Percentiles rank a stretch among this genome's conserved stretches.
Conservation (phyloP, 2,329 filamentous ascomycete genomes). For the Thelonectria rubi region DNA sequence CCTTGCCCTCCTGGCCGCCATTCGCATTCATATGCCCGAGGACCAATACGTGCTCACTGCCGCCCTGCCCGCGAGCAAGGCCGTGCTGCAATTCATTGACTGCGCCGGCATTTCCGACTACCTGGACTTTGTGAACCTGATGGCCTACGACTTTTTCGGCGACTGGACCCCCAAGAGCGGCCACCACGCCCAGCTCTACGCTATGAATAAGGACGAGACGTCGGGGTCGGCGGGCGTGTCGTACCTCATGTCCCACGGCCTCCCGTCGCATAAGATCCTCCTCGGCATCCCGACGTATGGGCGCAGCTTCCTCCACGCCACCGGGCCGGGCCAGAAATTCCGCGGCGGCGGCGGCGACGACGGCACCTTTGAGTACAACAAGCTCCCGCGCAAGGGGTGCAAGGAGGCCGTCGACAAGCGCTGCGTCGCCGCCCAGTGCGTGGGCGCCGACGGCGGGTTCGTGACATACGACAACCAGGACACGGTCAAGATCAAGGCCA, state of each 20-base stretch:
- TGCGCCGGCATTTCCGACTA: slow-evolving; percentile 68
- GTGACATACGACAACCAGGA: slow-evolving; percentile 82
- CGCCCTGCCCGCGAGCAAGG: slow-evolving; percentile 73
- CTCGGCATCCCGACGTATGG: slow-evolving; percentile 81
- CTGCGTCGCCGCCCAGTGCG: slow-evolving; percentile 75
- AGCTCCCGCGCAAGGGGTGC: slow-evolving; percentile 69
- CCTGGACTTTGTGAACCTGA: slow-evolving; percentile 80
- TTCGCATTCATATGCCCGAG: slow-evolving; percentile 73
- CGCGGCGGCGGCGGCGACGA: slow-evolving; percentile 66
- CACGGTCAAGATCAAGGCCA: slow-evolving; percentile 78
- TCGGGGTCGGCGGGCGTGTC: slow-evolving; percentile 74
- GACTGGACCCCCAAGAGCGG: slow-evolving; percentile 73
- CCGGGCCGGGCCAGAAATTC: slow-evolving; percentile 70
- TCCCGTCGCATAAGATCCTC: slow-evolving; percentile 76
- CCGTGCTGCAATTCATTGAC: slow-evolving; percentile 75
- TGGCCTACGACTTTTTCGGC: slow-evolving; percentile 82
- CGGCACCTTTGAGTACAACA: slow-evolving; percentile 77
- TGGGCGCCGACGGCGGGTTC: slow-evolving; percentile 78
- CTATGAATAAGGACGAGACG: slow-evolving; percentile 66
- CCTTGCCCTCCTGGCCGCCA: slow-evolving; percentile 70
- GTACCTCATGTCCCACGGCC: slow-evolving; percentile 71
- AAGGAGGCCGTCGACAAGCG: slow-evolving; percentile 74
- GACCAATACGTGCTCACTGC: slow-evolving; percentile 76
- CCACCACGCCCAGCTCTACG: slow-evolving; percentile 80
- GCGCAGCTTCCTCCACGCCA: slow-evolving; percentile 74